Conservation (phyloP, 2,329 filamentous ascomycete species). For the Talaromyces atroroseus region DNA sequence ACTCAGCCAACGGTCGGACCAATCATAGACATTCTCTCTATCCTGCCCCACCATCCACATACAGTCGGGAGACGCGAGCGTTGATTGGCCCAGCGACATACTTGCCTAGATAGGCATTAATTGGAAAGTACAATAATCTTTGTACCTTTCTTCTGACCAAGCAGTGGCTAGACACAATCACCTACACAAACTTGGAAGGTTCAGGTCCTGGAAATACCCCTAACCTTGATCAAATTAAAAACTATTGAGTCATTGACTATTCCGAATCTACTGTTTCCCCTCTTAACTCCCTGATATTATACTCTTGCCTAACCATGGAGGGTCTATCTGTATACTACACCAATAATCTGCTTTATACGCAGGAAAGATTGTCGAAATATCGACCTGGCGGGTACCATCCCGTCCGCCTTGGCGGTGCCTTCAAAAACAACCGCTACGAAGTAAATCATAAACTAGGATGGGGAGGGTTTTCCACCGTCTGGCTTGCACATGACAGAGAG, state of each 20-base stretch:
- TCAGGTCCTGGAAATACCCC: too few relatives aligned
- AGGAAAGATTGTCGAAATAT: slow-evolving; percentile 28
- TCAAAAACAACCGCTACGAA: slow-evolving; percentile 38
- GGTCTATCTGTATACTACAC: slow-evolving; percentile 16
- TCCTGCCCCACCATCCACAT: too few relatives aligned
- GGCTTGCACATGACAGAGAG: not conserved
- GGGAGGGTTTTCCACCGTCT: slow-evolving; percentile 6
- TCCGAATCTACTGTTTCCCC: too few relatives aligned
- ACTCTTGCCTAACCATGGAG: not conserved
- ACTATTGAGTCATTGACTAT: too few relatives aligned
- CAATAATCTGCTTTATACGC: slow-evolving; percentile 22
- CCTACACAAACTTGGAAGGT: too few relatives aligned
- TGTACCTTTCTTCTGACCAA: too few relatives aligned
- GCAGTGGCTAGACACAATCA: too few relatives aligned
- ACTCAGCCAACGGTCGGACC: not conserved
- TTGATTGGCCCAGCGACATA: not conserved
- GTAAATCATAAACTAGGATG: slow-evolving; percentile 5
- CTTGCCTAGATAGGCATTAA: not conserved
- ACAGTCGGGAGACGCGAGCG: not conserved
- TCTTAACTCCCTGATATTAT: too few relatives aligned
- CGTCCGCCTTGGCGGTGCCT: slow-evolving; percentile 39
- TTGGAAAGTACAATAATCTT: too few relatives aligned
- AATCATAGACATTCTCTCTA: not conserved
- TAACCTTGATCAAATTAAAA: too few relatives aligned
- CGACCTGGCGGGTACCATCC: slow-evolving; percentile 34